phyloP scores from a whole-genome alignment of 371 early-diverging fungal genomes.

The Coemansia sp. region DNA sequence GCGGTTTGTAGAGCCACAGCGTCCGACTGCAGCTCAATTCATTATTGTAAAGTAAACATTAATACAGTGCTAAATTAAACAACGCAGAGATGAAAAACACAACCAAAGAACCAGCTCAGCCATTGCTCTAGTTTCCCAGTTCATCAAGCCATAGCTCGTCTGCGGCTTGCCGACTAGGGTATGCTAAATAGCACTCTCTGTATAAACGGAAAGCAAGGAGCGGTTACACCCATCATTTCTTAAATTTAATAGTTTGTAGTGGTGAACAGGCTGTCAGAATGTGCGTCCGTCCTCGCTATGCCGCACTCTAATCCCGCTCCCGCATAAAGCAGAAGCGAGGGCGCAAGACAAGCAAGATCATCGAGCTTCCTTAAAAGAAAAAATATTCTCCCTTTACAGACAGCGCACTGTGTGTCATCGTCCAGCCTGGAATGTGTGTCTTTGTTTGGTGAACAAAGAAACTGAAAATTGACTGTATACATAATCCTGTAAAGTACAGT shows the following conservation, averaged over 20 bases:
- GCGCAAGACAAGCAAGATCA: conserved; percentile 50
- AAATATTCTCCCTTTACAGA: conserved; percentile 49
- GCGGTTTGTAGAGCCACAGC: no score
- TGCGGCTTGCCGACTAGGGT: no score
- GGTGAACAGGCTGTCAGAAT: conserved; percentile 46
- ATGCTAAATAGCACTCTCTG: no score
- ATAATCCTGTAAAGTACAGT: conserved; percentile 55
- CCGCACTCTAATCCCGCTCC: conserved; percentile 36
- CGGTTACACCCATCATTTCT: no score
- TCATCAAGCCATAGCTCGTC: no score
- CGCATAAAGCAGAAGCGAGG: conserved; percentile 9
- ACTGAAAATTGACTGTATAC: conserved; percentile 54
- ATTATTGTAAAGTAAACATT: no score
- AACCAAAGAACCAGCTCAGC: no score
- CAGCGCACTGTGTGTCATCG: conserved; percentile 50
- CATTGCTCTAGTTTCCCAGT: no score
- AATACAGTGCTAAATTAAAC: no score
- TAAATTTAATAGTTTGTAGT: neutral
- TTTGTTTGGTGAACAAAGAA: conserved; percentile 52
- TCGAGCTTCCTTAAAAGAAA: conserved; percentile 15
- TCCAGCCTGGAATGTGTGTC: conserved; percentile 51
- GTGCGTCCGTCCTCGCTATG: conserved; percentile 52
- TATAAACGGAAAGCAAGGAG: no score
- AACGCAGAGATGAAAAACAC: no score
- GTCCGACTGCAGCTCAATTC: no score